Base-by-base conservation (phyloP, 305 asterid genomes). In the Coffea humblotiana region DNA sequence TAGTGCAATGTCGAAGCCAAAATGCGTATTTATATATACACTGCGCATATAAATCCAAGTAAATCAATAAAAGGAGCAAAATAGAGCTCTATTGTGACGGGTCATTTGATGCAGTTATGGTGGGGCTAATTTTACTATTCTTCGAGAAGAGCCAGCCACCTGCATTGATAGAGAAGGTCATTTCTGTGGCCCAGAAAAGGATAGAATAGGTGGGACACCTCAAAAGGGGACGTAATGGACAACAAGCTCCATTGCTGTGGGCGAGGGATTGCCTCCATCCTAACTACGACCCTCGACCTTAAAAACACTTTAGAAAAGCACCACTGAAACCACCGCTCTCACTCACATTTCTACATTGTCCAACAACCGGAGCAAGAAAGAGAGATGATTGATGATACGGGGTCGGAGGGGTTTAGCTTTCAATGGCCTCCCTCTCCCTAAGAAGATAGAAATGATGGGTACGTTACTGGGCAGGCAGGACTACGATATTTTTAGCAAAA, bases 241-340 rank as follows among this genome's bases (percentile, higher is more conserved):
- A 47, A 77, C 78, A 66, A 78, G 72, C 7, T 48, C 51, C 12
- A 73, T 48, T 82, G 75, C 75, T 2, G 43, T 40, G 0, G 43
- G 6, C 67, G 81, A 52, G 84, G 81, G 80, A 25, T 67, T 69
- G 87, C 76, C 76, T 81, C 86, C 83, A 80, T 85, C 86, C 8
- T 49, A 80, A 87, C 81, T 81, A 51, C 78, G 92, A 89, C 92
- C 70, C 76, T 71, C 83, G 88, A 89, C 92, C 92, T 89, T 85
- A 84, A 86, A 84, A 80, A 89, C 80, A 87, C 86, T 75, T 70
- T 19, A 51, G 82, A 83, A 84, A 80, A 76, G 70, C 68, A 80
- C 85, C 79, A 63, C 68, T 68, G 63, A 82, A 84, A 76, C 82
- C 51, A 35, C 27, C 78, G 84, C 74, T 58, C 77, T 51, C 81